Conservation (phyloP, 164 flowering plant species). For the Dillenia suffruticosa region DNA sequence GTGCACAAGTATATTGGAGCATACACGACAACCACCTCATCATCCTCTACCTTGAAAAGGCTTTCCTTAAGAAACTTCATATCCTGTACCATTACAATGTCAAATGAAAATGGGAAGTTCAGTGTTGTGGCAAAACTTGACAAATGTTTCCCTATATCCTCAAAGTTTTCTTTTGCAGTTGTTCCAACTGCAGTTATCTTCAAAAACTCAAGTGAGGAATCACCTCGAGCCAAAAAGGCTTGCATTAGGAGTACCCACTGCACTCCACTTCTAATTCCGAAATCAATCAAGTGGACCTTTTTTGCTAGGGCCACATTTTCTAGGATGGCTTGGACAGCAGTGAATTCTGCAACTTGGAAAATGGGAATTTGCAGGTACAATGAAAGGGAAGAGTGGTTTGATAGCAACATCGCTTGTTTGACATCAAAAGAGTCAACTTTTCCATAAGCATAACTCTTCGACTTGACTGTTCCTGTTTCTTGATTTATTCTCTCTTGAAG, state of each 20-base stretch:
- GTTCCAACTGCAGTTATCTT: constrained; percentile 41
- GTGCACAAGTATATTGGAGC: constrained; percentile 14
- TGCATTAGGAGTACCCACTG: constrained; percentile 49
- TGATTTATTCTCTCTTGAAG: constrained; percentile 43
- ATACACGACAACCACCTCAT: constrained; percentile 37
- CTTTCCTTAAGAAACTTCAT: constrained; percentile 34
- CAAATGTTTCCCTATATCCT: constrained; percentile 32
- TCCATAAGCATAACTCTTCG: constrained; percentile 4
- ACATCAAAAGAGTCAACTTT: constrained; percentile 9
- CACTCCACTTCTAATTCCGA: constrained; percentile 31
- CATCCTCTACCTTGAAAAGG: constrained; percentile 31
- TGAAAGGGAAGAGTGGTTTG: constrained; percentile 16
- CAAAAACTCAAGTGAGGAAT: constrained; percentile 35
- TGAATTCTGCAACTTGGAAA: constrained; percentile 27
- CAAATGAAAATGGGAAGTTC: constrained; percentile 31
- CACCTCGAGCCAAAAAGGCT: constrained; percentile 28
- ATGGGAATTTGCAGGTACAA: constrained; percentile 30
- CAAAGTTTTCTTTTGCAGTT: constrained; percentile 6
- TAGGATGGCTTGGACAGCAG: constrained; percentile 47
- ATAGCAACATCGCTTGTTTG: constrained; percentile 18
- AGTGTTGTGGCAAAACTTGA: constrained; percentile 27
- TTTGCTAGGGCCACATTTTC: constrained; percentile 33
- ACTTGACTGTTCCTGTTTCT: constrained; percentile 31
- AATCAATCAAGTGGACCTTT: constrained; percentile 47
- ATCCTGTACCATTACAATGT: constrained; percentile 25